A percentile compares a stretch with the other conserved stretches of the same genome.
Conservation (phyloP, 495 filamentous ascomycete genomes). For the Viridothelium virens region DNA sequence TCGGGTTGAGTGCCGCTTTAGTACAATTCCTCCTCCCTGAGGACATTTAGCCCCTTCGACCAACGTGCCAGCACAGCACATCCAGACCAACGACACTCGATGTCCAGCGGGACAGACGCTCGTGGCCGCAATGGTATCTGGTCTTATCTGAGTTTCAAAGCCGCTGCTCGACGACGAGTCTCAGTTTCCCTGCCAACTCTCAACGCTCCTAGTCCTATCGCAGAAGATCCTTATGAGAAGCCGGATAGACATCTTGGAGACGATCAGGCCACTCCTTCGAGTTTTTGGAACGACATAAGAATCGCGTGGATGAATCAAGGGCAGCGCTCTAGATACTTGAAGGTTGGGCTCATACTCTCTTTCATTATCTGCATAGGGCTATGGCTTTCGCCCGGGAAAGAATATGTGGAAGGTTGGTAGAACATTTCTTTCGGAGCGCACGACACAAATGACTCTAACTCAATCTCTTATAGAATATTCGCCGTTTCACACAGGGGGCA, state of each 20-base stretch:
- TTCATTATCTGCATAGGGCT: slow-evolving; percentile 68
- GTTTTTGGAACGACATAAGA: slow-evolving; percentile 37
- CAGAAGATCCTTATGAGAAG: slow-evolving; percentile 42
- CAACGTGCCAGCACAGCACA: neutral
- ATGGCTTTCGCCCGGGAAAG: slow-evolving; percentile 55
- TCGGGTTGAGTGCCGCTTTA: too few species aligned
- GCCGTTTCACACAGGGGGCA: neutral
- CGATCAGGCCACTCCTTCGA: slow-evolving; percentile 19
- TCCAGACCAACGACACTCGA: slow-evolving; percentile 12
- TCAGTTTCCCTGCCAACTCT: slow-evolving; percentile 38
- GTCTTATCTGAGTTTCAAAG: slow-evolving; percentile 43
- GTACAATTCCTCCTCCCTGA: neutral
- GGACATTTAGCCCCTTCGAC: slow-evolving; percentile 14
- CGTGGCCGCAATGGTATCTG: slow-evolving; percentile 40
- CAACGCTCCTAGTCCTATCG: slow-evolving; percentile 16
- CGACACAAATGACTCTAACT: neutral
- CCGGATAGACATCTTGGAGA: slow-evolving; percentile 31
- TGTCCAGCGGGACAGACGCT: slow-evolving; percentile 40
- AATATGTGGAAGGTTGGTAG: slow-evolving; percentile 38
- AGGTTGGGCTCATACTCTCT: slow-evolving; percentile 70
- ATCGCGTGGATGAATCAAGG: slow-evolving; percentile 43
- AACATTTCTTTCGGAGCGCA: neutral
- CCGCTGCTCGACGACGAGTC: slow-evolving; percentile 30
- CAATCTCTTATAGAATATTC: neutral
- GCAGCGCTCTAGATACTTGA: slow-evolving; percentile 57